Evolutionary conservation across 768 basidiomycete species (phyloP).

Genomic region (Tulasnella sp.): DNA sequence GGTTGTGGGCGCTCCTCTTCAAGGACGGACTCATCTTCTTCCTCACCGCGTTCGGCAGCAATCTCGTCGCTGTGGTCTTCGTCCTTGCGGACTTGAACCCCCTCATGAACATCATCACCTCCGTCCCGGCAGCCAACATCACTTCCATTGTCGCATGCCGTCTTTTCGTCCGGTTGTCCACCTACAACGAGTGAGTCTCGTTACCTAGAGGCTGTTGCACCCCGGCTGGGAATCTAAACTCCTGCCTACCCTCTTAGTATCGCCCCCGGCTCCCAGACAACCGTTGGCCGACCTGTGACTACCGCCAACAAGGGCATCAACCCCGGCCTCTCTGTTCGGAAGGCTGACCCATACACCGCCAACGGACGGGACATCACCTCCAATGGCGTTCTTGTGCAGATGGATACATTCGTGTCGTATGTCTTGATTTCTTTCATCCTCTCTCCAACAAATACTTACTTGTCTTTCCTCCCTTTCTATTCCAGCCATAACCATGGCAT

Average conservation of each 20-base stretch:
- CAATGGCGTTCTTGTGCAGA: constrained; percentile 9
- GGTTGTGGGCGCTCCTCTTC: constrained; percentile 58
- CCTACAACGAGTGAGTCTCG: constrained; percentile 1
- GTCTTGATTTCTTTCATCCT: too few relatives aligned
- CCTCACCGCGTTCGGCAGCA: constrained; percentile 34
- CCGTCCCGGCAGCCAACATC: constrained; percentile 11
- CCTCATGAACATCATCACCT: constrained; percentile 14
- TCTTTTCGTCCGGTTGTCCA: constrained; percentile 16
- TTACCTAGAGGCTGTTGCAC: too few relatives aligned
- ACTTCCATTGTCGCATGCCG: constrained; percentile 17
- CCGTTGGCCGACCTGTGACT: too few relatives aligned
- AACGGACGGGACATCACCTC: background rate
- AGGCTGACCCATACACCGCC: too few relatives aligned
- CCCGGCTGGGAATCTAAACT: background rate
- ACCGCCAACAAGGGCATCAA: too few relatives aligned
- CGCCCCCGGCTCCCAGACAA: background rate
- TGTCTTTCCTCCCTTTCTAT: too few relatives aligned
- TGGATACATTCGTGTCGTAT: constrained; percentile 9
- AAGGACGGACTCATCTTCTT: constrained; percentile 66
- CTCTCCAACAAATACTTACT: too few relatives aligned
- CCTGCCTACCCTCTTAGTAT: background rate
- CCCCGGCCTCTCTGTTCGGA: too few relatives aligned
- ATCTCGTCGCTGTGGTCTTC: constrained; percentile 39
- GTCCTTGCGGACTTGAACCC: constrained; percentile 48
- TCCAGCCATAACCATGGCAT: too few relatives aligned